Evolutionary conservation across 176 grass and related monocot genomes (phyloP).

Genomic region (Musa schizocarpa): DNA sequence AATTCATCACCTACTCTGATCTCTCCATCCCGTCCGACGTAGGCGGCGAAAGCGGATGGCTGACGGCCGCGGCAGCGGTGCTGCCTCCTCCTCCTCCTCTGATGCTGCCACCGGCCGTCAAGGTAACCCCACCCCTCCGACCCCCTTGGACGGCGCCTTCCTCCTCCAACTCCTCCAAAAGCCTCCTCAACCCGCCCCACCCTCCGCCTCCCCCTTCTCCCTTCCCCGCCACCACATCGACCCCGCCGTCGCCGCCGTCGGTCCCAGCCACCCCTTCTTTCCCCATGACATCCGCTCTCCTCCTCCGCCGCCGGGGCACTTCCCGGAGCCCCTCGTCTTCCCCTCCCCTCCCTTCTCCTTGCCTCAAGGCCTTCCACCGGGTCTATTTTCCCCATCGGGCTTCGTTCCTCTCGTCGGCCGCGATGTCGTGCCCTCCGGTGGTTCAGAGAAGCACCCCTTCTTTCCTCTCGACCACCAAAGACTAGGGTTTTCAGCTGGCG

Average conservation of each 20-base stretch:
- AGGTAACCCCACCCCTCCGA: slow-evolving; percentile 2
- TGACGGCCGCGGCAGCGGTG: slow-evolving; percentile 7
- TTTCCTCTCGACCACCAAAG: slow-evolving; percentile 23
- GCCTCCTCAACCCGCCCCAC: slow-evolving; percentile 22
- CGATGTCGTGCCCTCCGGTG: not conserved
- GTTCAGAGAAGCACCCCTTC: slow-evolving; percentile 11
- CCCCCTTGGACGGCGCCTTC: slow-evolving; percentile 37
- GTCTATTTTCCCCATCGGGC: slow-evolving; percentile 14
- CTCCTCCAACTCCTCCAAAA: slow-evolving; percentile 65
- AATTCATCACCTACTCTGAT: not conserved
- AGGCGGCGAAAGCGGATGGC: not conserved
- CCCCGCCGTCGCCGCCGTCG: slow-evolving; percentile 46
- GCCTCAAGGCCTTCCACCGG: slow-evolving; percentile 14
- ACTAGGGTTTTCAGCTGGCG: slow-evolving; percentile 8
- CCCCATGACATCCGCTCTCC: not conserved
- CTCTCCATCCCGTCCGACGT: not conserved
- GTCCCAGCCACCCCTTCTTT: slow-evolving; percentile 26
- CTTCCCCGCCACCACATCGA: slow-evolving; percentile 25
- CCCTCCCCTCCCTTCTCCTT: slow-evolving; percentile 3
- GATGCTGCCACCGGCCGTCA: slow-evolving; percentile 23
- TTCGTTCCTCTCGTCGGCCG: slow-evolving; percentile 2
- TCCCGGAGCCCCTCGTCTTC: slow-evolving; percentile 27
- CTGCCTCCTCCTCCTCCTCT: slow-evolving; percentile 9
- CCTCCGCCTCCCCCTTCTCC: not conserved
- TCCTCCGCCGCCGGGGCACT: not conserved